Base-by-base conservation (phyloP, 768 basidiomycete genomes). In the Tylopilus sp. region DNA sequence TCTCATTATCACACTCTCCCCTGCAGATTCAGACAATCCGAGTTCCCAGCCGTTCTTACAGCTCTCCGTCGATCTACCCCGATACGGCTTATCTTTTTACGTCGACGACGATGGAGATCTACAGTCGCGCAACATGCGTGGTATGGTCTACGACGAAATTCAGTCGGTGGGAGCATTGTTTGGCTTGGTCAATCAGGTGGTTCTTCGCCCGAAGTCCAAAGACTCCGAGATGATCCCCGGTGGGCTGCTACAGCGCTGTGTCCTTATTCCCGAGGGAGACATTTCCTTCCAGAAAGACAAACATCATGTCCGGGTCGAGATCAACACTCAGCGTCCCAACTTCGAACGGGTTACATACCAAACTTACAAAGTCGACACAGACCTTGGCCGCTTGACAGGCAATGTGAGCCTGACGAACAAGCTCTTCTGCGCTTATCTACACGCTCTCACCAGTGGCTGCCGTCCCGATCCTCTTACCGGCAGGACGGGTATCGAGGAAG, bases 91-190 rank as follows among this genome's bases (percentile, higher is more conserved):
- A 15, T 64, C 69, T 1, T 80, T 80, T 46, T 69, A 70, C 39
- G 38, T 76, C 9, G 65, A 71, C 31, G 43, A 61, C 2, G 60
- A 59, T 3, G 58, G 61, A 21, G 57, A 66, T 22, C 57, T 80
- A 31, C 71, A 75, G 48, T 78, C 72, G 28, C 63, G 56, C 15
- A 76, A 75, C 31, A 64, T 77, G 31, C 70, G 70, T 13, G 67
- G 61, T 18, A 77, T 76, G 68, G 59, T 74, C n/a, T 63, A 80
- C 13, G 75, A 78, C 46, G 3, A 45, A 1, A 45, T 63, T 25
- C 79, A 79, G 51, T 75, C 69, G 1, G 63, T 62, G 1, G 75
- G 76, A 1, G 72, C 75, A 1, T 60, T 81, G 61, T 68, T 77
- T 35, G 80, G 79, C 20, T 56, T 81, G 31, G 31, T 44, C 26